Conservation (phyloP, 2,329 filamentous ascomycete genomes). For the Stagonosporopsis chrysanthemi region DNA sequence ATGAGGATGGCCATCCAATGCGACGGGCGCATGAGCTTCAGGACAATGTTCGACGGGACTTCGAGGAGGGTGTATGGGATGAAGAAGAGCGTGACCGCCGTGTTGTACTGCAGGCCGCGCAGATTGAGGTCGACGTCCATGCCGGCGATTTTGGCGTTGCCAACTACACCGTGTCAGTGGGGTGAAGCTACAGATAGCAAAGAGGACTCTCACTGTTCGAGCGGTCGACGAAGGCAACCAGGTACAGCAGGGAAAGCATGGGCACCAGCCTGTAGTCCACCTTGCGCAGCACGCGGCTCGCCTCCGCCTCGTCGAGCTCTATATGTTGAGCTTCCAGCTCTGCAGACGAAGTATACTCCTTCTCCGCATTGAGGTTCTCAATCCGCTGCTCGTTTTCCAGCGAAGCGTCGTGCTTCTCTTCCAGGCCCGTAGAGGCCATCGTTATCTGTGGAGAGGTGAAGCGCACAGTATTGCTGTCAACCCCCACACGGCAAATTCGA, state of each 20-base stretch:
- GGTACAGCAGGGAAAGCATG: constrained; percentile 44
- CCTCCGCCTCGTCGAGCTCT: constrained; percentile 38
- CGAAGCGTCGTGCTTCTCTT: constrained; percentile 24
- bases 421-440: constrained; percentile 21
- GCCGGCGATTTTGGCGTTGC: constrained; percentile 54
- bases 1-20: constrained; percentile 53
- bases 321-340: constrained; percentile 37
- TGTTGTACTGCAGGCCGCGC: constrained; percentile 50
- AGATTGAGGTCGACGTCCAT: constrained; percentile 50
- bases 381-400: constrained; percentile 24
- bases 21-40: constrained; percentile 52
- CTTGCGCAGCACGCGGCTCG: constrained; percentile 42
- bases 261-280: constrained; percentile 45
- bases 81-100: constrained; percentile 52
- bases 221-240: constrained; percentile 46
- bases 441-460: background rate
- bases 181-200: no score
- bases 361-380: constrained; percentile 36
- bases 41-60: constrained; percentile 51
- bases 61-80: constrained; percentile 51
- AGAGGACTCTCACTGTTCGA: constrained; percentile 34
- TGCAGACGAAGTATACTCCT: constrained; percentile 32
- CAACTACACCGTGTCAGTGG: constrained; percentile 33
- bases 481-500: background rate
- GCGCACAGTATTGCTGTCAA: no score